Evolutionary conservation across 331 rosid genomes (phyloP).

Genomic region (Malus hybrid): DNA sequence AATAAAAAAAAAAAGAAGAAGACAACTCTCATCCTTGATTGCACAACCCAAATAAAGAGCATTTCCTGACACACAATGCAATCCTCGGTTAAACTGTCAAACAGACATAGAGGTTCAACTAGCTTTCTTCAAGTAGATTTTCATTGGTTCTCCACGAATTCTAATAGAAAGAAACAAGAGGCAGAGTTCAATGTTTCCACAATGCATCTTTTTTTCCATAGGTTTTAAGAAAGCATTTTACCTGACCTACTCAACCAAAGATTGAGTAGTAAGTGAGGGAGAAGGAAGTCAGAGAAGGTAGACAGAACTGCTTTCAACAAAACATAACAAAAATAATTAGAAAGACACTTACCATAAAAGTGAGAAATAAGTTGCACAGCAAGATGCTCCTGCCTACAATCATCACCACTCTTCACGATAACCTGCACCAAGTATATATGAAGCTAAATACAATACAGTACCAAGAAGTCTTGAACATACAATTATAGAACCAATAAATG

Average conservation of each 20-base stretch:
- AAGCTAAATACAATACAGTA: background rate
- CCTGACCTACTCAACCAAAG: background rate
- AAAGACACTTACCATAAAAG: constrained; percentile 60
- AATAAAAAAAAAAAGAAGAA: background rate
- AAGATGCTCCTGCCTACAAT: constrained; percentile 98
- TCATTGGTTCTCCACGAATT: background rate
- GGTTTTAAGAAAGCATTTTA: background rate
- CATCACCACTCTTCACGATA: constrained; percentile 98
- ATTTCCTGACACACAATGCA: background rate
- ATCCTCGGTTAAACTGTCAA: background rate
- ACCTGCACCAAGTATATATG: constrained; percentile 34
- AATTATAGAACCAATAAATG: background rate
- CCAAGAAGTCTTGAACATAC: constrained; percentile 3
- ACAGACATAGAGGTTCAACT: background rate
- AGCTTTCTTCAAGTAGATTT: background rate
- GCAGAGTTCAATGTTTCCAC: background rate
- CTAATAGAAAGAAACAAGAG: background rate
- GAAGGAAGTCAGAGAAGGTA: background rate
- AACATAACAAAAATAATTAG: background rate
- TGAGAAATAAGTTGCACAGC: constrained; percentile 98
- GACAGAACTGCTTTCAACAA: background rate
- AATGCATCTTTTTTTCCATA: background rate
- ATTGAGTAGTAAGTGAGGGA: background rate
- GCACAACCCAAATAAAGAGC: background rate
- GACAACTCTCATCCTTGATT: background rate